phyloP scores from a whole-genome alignment of 345 rosid species.

The Raphanus raphanistrum region DNA sequence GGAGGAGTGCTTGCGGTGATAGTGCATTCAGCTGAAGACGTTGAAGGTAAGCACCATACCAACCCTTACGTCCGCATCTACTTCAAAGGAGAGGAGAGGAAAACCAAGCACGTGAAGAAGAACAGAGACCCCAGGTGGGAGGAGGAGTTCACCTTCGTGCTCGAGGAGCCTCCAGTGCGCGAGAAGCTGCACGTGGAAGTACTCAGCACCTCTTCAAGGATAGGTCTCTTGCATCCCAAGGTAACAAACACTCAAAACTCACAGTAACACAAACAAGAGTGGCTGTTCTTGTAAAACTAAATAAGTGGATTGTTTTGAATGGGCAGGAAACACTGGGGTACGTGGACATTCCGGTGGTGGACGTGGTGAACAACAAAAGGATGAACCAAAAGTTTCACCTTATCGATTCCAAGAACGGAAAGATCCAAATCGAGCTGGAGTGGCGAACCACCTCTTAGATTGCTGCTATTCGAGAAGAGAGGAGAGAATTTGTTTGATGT shows the following conservation, averaged over 20 bases:
- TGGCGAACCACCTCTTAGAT: constrained; percentile 72
- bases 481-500: constrained; percentile 23
- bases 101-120: constrained; percentile 84
- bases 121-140: constrained; percentile 96
- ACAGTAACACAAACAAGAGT: background rate
- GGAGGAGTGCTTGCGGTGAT: constrained; percentile 87
- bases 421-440: constrained; percentile 79
- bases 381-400: constrained; percentile 88
- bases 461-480: constrained; percentile 22
- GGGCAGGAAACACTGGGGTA: constrained; percentile 80
- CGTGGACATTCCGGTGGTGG: constrained; percentile 63
- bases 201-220: constrained; percentile 72
- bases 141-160: constrained; percentile 70
- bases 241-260: constrained; percentile 38
- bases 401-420: constrained; percentile 87
- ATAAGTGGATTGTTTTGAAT: constrained; percentile 11
- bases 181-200: constrained; percentile 86
- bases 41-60: constrained; percentile 93
- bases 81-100: constrained; percentile 80
- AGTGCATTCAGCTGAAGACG: constrained; percentile 81
- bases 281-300: background rate
- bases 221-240: constrained; percentile 87
- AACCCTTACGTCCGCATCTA: constrained; percentile 72
- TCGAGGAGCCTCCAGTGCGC: constrained; percentile 74
- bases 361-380: constrained; percentile 81